phyloP scores from a whole-genome alignment of 306 rosid species.

The Chamaecrista fasciculata region DNA sequence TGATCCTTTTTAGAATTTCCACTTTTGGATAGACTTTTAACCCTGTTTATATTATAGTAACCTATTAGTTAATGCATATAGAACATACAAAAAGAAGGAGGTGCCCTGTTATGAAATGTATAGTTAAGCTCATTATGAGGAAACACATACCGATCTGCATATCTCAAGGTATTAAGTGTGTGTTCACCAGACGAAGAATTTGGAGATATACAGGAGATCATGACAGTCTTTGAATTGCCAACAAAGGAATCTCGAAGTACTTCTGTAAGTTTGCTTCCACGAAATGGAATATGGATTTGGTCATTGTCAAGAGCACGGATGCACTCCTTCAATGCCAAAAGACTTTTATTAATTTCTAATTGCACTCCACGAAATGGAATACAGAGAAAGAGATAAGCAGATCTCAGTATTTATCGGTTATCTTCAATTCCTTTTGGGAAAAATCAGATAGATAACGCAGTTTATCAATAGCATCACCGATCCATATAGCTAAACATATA shows the following conservation, averaged over 20 bases:
- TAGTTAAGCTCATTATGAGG: conserved; percentile 20
- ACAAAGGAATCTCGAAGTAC: conserved; percentile 98
- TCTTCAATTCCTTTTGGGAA: conserved; percentile 31
- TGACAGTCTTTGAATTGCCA: conserved; percentile 95
- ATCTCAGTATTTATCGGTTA: conserved; percentile 32
- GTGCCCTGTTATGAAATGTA: background rate
- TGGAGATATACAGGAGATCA: conserved; percentile 98
- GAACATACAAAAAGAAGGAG: background rate
- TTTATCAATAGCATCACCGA: conserved; percentile 41
- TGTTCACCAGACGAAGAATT: conserved; percentile 98
- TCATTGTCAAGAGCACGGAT: conserved; percentile 98
- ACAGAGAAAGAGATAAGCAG: background rate
- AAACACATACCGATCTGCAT: conserved; percentile 80
- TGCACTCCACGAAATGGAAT: too few species aligned
- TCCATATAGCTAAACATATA: conserved; percentile 16
- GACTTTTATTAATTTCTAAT: conserved; percentile 96
- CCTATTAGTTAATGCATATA: conserved; percentile 28
- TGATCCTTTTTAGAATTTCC: conserved; percentile 88
- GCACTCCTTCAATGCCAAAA: conserved; percentile 96
- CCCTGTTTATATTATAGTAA: conserved; percentile 54
- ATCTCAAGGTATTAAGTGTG: conserved; percentile 94
- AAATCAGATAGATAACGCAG: conserved; percentile 69
- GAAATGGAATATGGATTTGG: conserved; percentile 94
- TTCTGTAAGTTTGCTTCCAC: conserved; percentile 99
- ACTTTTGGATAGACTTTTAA: conserved; percentile 89